Base-by-base conservation (phyloP, 2,329 filamentous ascomycete species). In the Lasiodiplodia gonubiensis region DNA sequence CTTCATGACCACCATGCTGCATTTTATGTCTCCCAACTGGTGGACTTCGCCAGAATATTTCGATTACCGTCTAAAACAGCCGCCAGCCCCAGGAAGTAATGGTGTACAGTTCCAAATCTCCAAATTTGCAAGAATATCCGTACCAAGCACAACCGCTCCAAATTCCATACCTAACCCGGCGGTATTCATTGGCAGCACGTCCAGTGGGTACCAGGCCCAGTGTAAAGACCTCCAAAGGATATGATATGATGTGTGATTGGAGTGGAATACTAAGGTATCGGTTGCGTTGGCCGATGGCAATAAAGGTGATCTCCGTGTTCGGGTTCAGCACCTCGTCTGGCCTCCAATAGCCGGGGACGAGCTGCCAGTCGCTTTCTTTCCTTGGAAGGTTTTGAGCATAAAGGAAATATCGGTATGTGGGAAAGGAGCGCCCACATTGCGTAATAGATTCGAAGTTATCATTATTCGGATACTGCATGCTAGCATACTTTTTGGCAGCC, bases 101-200 rank as follows among this genome's bases (percentile, higher is more conserved):
- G 27, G 27, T 27, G 27, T 4, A 27, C 27, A 3, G 3, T 6
- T 6, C 27, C 27, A 6, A 3, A 6, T 27, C 27, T 30, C 27
- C 4, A 30, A 30, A 30, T 1, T 7, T 3, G 27, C 52, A 55
- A 3, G 23, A 10, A 14, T 59, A 59, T 1, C 54, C 72, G 66
- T 72, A 73, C 72, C 72, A 74, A 0, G 68, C 67, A 48, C 72
- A 74, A 14, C 71, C 68, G 0, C 71, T 69, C 72, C 72, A 73
- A 4, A 69, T 64, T 1, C 67, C 70, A 21, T 72, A 70, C 0
- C 72, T 72, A 3, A 74, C 70, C 2, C 72, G 69, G 16, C 69
- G 64, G 51, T 72, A 74, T 23, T 70, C 68, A 1, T 61, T 60
- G 14, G 68, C 49, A 0, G 51, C 42, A 12, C 37, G 64, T 11